Evolutionary conservation across 176 grass and related monocot species (phyloP), one percentile per base, ranked within the genome.

Genomic region (Hyparrhenia diplandra): DNA sequence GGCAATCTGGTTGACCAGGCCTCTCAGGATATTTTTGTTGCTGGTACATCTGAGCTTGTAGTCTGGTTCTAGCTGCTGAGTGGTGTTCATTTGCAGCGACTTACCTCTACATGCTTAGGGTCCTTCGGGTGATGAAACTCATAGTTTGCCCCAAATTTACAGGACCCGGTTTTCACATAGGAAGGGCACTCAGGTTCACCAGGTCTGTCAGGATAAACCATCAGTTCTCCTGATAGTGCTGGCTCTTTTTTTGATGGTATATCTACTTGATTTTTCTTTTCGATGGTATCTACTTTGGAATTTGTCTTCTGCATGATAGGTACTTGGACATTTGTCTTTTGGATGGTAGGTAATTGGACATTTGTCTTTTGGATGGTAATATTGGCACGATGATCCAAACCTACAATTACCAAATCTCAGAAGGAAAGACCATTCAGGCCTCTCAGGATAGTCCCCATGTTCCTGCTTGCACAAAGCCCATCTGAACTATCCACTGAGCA

Each of bases 111-210:
- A 31, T 29, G 57, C 32, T 83, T 60, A 64, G 65, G 34, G 27
- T n/a, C 77, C 75, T 77, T 86, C 58, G 87, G 73, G 68, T 92
- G 90, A 89, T 92, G 73, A 76, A 89, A 92, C 29, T 81, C 64
- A 73, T 83, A 92, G 79, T 82, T 31, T 86, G 21, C 66, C 73
- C 81, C 29, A 24, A 89, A 80, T 67, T 80, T 86, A 67, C 87
- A 92, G 69, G 6, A 41, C 17, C 87, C 31, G 55, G 16, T 75
- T 89, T 87, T 92, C 74, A 86, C 86, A 81, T 84, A 84, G 67
- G 85, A 82, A 39, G 79, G 68, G 20, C 90, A 92, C 45, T 89
- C 60, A 61, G 67, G 83, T 80, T 66, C 52, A 64, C 83, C 83
- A 75, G 83, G 79, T 83, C 34, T 84, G 31, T 80, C 90, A 57